Conservation (phyloP, 495 filamentous ascomycete genomes). For the Trichocladium antarcticum region DNA sequence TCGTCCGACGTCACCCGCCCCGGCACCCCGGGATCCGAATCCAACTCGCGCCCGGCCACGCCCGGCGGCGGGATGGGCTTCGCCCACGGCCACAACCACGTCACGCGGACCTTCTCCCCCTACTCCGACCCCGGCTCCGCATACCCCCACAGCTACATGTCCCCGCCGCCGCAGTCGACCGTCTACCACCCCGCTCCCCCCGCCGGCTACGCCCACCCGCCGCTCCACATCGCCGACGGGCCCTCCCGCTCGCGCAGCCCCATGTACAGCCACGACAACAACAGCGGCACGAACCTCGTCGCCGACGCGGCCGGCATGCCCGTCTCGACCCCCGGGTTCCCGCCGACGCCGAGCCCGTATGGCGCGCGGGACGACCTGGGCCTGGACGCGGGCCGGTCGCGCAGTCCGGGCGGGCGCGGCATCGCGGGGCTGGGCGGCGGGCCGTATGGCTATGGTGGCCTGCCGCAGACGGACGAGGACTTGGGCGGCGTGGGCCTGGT, state of each 20-base stretch:
- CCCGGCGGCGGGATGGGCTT: slow-evolving; percentile 32
- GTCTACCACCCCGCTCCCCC: slow-evolving; percentile 12
- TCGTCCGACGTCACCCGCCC: slow-evolving; percentile 56
- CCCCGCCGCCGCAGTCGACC: slow-evolving; percentile 7
- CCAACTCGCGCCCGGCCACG: slow-evolving; percentile 32
- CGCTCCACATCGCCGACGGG: too few species aligned
- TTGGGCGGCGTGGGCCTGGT: too few species aligned
- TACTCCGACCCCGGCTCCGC: slow-evolving; percentile 12
- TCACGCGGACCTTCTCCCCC: not conserved
- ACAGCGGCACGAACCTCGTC: slow-evolving; percentile 36
- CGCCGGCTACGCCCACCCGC: slow-evolving; percentile 6
- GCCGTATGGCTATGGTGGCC: slow-evolving; percentile 40
- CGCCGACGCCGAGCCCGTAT: slow-evolving; percentile 12
- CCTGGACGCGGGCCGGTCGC: slow-evolving; percentile 16
- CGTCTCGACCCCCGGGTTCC: slow-evolving; percentile 21
- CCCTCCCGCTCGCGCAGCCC: too few species aligned
- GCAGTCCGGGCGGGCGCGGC: not conserved
- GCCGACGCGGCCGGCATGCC: slow-evolving; percentile 33
- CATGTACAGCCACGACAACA: slow-evolving; percentile 33
- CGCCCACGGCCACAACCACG: slow-evolving; percentile 9
- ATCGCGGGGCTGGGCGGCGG: slow-evolving; percentile 35
- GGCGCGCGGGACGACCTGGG: slow-evolving; percentile 27
- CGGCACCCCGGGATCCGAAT: slow-evolving; percentile 46
- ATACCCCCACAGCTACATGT: slow-evolving; percentile 13
- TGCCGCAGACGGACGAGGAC: slow-evolving; percentile 39